Conservation (phyloP, 1,284 basidiomycete species). For the Austroboletus niveus region DNA sequence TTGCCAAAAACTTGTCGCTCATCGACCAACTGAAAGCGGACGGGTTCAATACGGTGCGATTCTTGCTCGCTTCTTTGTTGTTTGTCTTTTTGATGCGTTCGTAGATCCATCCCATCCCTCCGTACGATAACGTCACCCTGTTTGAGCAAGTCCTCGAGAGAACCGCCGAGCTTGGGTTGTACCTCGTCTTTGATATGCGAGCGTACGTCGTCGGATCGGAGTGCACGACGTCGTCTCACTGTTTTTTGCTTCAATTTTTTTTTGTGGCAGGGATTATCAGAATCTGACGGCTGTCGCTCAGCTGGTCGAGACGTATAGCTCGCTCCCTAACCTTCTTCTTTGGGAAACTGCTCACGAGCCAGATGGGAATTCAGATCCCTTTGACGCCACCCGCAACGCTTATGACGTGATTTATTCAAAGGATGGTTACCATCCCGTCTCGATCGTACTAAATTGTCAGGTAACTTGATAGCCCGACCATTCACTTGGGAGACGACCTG, state of each 20-base stretch:
- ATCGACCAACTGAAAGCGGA: slow-evolving; percentile 20
- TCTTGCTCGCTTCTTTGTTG: not conserved
- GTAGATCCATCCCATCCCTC: slow-evolving; percentile 33
- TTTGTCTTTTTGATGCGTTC: not conserved
- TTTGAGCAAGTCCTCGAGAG: slow-evolving; percentile 24
- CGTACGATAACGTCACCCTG: slow-evolving; percentile 23
- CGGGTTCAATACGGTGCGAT: slow-evolving; percentile 32
- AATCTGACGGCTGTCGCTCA: slow-evolving; percentile 58
- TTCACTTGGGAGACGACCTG: not conserved
- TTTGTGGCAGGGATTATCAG: slow-evolving; percentile 43
- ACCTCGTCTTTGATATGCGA: slow-evolving; percentile 31
- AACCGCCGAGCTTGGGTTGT: slow-evolving; percentile 23
- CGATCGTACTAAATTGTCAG: slow-evolving; percentile 71
- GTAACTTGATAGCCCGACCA: slow-evolving; percentile 3
- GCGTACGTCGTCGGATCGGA: slow-evolving; percentile 39
- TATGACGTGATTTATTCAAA: slow-evolving; percentile 63
- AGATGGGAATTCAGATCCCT: slow-evolving; percentile 65
- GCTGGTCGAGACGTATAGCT: slow-evolving; percentile 62
- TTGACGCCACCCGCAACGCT: slow-evolving; percentile 51
- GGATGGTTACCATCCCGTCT: slow-evolving; percentile 75
- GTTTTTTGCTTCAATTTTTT: not conserved
- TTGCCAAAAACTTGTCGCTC: slow-evolving; percentile 22
- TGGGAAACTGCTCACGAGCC: slow-evolving; percentile 81
- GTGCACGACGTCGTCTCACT: not conserved
- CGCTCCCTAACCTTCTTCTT: slow-evolving; percentile 62